A percentile compares a stretch with the other conserved stretches of the same genome.
Evolutionary conservation across 1,284 basidiomycete species (phyloP).

Genomic region (Vanrija pseudolonga): DNA sequence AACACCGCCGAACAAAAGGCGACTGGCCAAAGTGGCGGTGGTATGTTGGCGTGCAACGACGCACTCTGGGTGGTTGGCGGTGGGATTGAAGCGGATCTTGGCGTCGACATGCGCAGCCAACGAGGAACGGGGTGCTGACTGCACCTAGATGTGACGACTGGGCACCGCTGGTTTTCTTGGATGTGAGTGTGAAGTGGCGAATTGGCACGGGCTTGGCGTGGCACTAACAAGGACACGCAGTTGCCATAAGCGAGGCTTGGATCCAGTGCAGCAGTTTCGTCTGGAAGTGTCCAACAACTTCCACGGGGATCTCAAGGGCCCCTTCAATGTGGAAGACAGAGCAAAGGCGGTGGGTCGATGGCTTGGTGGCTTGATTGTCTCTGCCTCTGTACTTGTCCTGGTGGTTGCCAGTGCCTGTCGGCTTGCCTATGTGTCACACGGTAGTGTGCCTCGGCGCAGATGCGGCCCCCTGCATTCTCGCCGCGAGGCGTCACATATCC

Average conservation of each 20-base stretch:
- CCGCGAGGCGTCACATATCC: not conserved
- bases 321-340: conserved; percentile 74
- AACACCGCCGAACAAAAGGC: too few species aligned
- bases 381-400: too few species aligned
- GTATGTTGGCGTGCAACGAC: too few species aligned
- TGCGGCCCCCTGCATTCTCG: not conserved
- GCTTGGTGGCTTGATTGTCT: too few species aligned
- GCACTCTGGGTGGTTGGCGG: too few species aligned
- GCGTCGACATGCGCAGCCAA: not conserved
- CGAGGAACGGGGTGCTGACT: not conserved
- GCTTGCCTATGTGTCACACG: not conserved
- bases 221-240: conserved; percentile 7
- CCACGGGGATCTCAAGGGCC: conserved; percentile 74
- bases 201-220: not conserved
- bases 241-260: conserved; percentile 61
- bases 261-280: conserved; percentile 69
- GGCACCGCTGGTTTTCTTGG: conserved; percentile 81
- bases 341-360: conserved; percentile 57
- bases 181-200: conserved; percentile 40
- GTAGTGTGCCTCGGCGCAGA: not conserved
- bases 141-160: conserved; percentile 63
- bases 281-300: conserved; percentile 71
- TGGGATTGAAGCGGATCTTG: not conserved
- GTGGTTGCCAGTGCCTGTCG: not conserved
- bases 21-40: too few species aligned